Percentiles rank a stretch among this genome's conserved stretches.
Conservation (phyloP, 495 filamentous ascomycete species). For the Niebla homalea region DNA sequence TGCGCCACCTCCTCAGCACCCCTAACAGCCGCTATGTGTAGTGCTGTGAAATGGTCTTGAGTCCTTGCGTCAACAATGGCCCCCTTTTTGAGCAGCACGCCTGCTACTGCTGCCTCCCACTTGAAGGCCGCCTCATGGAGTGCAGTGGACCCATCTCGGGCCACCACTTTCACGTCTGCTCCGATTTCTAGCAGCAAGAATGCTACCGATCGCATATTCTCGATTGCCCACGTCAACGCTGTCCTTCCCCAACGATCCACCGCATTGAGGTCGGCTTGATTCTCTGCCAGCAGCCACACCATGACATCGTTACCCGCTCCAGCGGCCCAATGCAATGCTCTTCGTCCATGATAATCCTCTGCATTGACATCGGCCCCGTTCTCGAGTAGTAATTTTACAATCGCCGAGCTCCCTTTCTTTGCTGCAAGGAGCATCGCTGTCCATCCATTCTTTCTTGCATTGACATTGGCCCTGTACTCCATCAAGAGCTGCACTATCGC, state of each 20-base stretch:
- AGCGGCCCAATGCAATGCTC: conserved; percentile 1
- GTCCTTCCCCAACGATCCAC: conserved; percentile 1
- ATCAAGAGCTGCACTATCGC: not conserved
- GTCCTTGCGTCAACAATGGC: too few species aligned
- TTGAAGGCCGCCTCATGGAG: too few species aligned
- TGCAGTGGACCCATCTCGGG: too few species aligned
- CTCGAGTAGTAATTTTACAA: not conserved
- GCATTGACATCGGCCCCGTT: not conserved
- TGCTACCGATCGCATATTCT: too few species aligned
- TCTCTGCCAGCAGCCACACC: not conserved
- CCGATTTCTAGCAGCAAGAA: too few species aligned
- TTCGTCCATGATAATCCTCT: not conserved
- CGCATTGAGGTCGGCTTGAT: not conserved
- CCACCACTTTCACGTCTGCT: too few species aligned
- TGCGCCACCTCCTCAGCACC: too few species aligned
- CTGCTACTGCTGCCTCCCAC: too few species aligned
- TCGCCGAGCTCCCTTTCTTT: not conserved
- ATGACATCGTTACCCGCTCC: not conserved
- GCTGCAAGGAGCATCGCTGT: not conserved
- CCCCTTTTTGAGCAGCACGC: too few species aligned
- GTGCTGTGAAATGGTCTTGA: too few species aligned
- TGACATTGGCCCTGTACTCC: not conserved
- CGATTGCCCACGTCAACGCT: not conserved
- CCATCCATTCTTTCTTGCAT: too few species aligned
- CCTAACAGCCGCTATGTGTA: too few species aligned